Evolutionary conservation across 352 stramenopile species (phyloP).

Genomic region (Labyrinthula sp.): DNA sequence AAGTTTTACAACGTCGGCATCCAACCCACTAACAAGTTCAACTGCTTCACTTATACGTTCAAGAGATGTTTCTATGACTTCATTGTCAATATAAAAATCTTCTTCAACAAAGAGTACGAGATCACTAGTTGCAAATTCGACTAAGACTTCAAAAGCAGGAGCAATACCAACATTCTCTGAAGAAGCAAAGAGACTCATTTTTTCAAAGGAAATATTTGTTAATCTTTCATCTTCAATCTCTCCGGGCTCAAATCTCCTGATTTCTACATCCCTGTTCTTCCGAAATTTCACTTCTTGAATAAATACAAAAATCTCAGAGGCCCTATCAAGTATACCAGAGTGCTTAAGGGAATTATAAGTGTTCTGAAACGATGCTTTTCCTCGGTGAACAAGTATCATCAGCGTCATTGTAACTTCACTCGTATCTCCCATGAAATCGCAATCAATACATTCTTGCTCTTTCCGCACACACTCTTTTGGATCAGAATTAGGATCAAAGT

Average conservation of each 20-base stretch:
- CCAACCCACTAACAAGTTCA: background rate
- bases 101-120: conserved; percentile 24
- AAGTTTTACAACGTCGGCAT: conserved; percentile 19
- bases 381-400: conserved; percentile 14
- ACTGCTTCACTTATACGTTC: background rate
- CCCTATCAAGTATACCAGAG: conserved; percentile 5
- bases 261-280: background rate
- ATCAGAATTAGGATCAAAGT: no score
- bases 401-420: no score
- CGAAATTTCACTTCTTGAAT: conserved; percentile 12
- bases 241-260: background rate
- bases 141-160: conserved; percentile 9
- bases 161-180: conserved; percentile 1
- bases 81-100: conserved; percentile 10
- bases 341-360: background rate
- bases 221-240: conserved; percentile 1
- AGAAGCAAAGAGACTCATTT: conserved; percentile 8
- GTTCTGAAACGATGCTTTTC: conserved; percentile 15
- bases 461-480: no score
- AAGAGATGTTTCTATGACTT: background rate
- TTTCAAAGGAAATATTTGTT: background rate
- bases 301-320: conserved; percentile 1
- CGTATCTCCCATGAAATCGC: no score
- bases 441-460: no score
- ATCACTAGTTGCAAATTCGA: conserved; percentile 1